phyloP scores from a whole-genome alignment of 352 stramenopile species.

The Phytophthora agathidicida region DNA sequence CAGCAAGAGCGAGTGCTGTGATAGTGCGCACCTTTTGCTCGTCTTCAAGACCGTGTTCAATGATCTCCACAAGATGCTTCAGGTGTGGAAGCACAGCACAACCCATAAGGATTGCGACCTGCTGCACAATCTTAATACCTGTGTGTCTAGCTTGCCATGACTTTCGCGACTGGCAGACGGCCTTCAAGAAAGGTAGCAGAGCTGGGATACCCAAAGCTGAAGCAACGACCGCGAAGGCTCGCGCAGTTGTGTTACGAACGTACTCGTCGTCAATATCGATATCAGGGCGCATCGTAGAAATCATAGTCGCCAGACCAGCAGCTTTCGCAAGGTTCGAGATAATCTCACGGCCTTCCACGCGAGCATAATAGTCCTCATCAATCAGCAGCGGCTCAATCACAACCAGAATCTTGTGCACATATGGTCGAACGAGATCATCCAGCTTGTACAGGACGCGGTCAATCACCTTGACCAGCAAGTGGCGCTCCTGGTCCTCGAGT shows the following conservation, averaged over 20 bases:
- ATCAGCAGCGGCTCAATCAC: constrained; percentile 99
- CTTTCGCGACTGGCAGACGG: constrained; percentile 98
- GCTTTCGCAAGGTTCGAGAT: constrained; percentile 99
- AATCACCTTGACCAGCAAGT: constrained; percentile 99
- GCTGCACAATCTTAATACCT: constrained; percentile 99
- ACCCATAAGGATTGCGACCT: constrained; percentile 99
- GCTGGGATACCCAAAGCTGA: constrained; percentile 97
- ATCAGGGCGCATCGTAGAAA: constrained; percentile 99
- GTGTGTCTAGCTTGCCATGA: constrained; percentile 99
- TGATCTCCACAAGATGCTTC: constrained; percentile 98
- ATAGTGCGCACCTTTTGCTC: constrained; percentile 99
- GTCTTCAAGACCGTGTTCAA: constrained; percentile 97
- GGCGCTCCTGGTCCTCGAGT: constrained; percentile 98
- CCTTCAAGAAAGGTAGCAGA: constrained; percentile 98
- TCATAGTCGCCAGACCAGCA: constrained; percentile 98
- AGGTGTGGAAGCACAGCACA: constrained; percentile 98
- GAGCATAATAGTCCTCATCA: constrained; percentile 99
- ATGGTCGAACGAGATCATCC: constrained; percentile 98
- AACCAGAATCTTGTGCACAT: constrained; percentile 99
- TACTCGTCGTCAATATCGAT: constrained; percentile 99
- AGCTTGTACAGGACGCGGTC: constrained; percentile 99
- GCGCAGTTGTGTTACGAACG: constrained; percentile 98
- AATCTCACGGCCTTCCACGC: constrained; percentile 99
- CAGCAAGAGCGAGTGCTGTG: constrained; percentile 96
- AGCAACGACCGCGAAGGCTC: constrained; percentile 99